phyloP scores from a whole-genome alignment of 495 filamentous ascomycete species.

The Aspergillus funiculosus region DNA sequence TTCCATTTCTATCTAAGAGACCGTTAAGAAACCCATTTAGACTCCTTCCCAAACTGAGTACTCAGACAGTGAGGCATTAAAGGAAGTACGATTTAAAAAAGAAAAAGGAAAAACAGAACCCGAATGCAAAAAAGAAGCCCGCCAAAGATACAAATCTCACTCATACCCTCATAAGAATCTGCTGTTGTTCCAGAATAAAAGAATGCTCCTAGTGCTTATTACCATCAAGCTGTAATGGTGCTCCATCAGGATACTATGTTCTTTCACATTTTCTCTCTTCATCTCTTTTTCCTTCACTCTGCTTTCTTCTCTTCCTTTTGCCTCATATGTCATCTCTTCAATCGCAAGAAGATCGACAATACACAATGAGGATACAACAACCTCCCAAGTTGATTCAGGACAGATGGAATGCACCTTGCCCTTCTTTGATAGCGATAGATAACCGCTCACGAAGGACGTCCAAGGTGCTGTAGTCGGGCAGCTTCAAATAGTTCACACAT shows the following conservation, averaged over 20 bases:
- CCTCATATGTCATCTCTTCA: neutral
- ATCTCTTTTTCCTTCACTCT: neutral
- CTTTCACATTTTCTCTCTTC: neutral
- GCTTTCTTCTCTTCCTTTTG: conserved; percentile 6
- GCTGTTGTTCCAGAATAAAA: conserved; percentile 1
- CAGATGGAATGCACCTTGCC: conserved; percentile 98
- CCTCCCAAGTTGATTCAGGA: conserved; percentile 46
- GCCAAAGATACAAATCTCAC: conserved; percentile 16
- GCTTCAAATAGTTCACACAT: conserved; percentile 97
- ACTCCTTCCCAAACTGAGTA: conserved; percentile 19
- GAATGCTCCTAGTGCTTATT: conserved; percentile 5
- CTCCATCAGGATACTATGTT: too few relatives aligned
- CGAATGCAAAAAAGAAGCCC: conserved; percentile 16
- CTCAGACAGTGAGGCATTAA: conserved; percentile 10
- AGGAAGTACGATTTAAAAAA: conserved; percentile 2
- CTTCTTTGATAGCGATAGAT: conserved; percentile 84
- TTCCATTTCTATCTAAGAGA: conserved; percentile 38
- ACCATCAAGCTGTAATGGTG: conserved; percentile 1
- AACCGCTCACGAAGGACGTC: conserved; percentile 70
- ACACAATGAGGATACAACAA: neutral
- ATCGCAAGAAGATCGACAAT: neutral
- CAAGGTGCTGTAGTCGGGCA: conserved; percentile 88
- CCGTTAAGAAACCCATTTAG: conserved; percentile 12
- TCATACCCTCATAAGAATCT: conserved; percentile 15
- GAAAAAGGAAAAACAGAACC: conserved; percentile 7